A percentile compares a stretch with the other conserved stretches of the same genome.
These are phyloP conservation scores for Geotrichum ghanense DNA, from an alignment of 805 yeast species.

Conservation along the genomic window DNA sequence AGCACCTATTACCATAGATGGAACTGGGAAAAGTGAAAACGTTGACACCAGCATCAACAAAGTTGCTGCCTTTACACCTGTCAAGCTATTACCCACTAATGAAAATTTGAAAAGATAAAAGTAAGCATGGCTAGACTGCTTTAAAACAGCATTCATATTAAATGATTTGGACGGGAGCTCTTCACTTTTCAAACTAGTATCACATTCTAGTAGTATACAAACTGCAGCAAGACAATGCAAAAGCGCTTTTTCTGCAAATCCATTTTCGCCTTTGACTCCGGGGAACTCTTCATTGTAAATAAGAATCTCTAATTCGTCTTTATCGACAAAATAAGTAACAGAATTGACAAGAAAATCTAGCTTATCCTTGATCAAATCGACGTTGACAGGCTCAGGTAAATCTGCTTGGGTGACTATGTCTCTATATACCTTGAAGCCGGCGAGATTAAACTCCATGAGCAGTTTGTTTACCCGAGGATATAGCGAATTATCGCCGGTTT, in stretches of 20 bases:
- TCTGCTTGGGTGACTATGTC: conserved; percentile 5
- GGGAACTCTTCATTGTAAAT: neutral
- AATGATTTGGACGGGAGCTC: neutral
- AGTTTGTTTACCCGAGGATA: neutral
- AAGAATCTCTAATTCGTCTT: neutral
- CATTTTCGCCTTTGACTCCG: neutral
- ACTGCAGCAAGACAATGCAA: neutral
- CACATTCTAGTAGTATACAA: neutral
- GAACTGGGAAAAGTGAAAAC: neutral
- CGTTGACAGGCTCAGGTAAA: conserved; percentile 3
- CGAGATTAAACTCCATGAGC: conserved; percentile 5
- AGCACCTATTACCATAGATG: neutral
- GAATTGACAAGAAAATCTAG: neutral
- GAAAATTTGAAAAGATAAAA: neutral
- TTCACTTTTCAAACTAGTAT: neutral
- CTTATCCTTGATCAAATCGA: neutral
- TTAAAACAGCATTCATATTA: neutral
- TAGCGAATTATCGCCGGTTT: conserved; percentile 9
- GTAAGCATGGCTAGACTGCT: neutral
- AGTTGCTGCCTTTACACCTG: conserved; percentile 30
- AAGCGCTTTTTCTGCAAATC: neutral
- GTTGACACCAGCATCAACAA: conserved; percentile 32
- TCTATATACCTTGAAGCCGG: conserved; percentile 4
- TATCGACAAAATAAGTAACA: neutral
- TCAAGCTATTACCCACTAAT: neutral